Percentiles rank a stretch among this genome's conserved stretches.
Evolutionary conservation across 2,329 filamentous ascomycete species (phyloP).

Genomic region (Macrophomina pseudophaseolina): DNA sequence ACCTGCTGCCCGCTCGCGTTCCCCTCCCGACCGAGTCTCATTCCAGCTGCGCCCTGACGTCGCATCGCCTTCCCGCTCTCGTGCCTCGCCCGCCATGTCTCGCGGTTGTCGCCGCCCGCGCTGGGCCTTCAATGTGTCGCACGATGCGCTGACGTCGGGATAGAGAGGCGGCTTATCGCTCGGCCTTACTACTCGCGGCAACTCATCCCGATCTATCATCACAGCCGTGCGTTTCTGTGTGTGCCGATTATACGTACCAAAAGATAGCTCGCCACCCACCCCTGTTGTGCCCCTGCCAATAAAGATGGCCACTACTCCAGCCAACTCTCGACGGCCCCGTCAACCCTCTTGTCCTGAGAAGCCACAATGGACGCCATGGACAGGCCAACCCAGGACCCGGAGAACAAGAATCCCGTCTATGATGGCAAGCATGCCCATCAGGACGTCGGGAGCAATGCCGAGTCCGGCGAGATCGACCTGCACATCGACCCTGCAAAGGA

Average conservation of each 20-base stretch:
- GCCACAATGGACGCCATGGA: slow-evolving; percentile 22
- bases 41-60: slow-evolving; percentile 6
- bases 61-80: neutral
- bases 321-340: neutral
- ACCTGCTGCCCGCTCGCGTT: slow-evolving; percentile 5
- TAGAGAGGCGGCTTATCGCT: slow-evolving; percentile 9
- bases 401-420: slow-evolving; percentile 23
- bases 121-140: neutral
- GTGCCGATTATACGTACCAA: slow-evolving; percentile 10
- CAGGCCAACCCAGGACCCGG: neutral
- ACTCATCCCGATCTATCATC: slow-evolving; percentile 21
- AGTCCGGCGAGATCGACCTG: slow-evolving; percentile 24
- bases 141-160: slow-evolving; percentile 3
- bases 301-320: slow-evolving; percentile 7
- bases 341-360: neutral
- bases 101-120: neutral
- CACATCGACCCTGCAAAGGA: slow-evolving; percentile 53
- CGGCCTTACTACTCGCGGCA: slow-evolving; percentile 1
- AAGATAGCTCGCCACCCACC: slow-evolving; percentile 9
- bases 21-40: slow-evolving; percentile 5
- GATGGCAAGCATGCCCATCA: slow-evolving; percentile 26
- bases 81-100: too few relatives aligned
- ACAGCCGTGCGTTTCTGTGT: neutral
- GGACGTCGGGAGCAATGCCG: slow-evolving; percentile 27
- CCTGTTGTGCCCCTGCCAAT: slow-evolving; percentile 8